Evolutionary conservation across 2,329 filamentous ascomycete species (phyloP).

Genomic region (Hypocreales sp.): DNA sequence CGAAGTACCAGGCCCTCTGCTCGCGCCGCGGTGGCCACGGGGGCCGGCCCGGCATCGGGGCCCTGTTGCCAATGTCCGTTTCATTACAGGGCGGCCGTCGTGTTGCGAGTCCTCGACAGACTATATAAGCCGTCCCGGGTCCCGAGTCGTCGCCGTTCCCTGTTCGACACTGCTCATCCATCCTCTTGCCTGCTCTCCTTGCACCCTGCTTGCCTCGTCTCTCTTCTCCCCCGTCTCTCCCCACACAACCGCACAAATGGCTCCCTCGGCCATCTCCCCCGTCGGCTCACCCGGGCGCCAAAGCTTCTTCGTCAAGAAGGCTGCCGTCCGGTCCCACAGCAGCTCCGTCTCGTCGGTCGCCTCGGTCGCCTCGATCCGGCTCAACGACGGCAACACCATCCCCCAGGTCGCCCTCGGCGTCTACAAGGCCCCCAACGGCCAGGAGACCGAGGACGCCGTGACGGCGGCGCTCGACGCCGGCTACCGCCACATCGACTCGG

Average conservation of each 20-base stretch:
- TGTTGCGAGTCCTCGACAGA: neutral
- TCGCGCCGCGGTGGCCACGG: too few species aligned
- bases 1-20: too few species aligned
- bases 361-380: constrained; percentile 30
- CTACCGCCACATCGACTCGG: constrained; percentile 38
- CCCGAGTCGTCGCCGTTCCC: neutral
- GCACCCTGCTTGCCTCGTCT: neutral
- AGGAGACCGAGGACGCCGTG: constrained; percentile 46
- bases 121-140: constrained; percentile 6
- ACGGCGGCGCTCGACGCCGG: constrained; percentile 41
- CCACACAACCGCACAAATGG: constrained; percentile 10
- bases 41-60: neutral
- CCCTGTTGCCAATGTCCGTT: too few species aligned
- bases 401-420: constrained; percentile 36
- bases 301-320: constrained; percentile 15
- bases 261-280: constrained; percentile 19
- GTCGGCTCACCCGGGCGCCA: constrained; percentile 16
- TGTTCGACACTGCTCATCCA: neutral
- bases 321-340: constrained; percentile 8
- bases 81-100: too few species aligned
- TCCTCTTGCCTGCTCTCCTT: neutral
- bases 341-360: constrained; percentile 8
- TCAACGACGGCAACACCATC: constrained; percentile 58
- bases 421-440: constrained; percentile 29
- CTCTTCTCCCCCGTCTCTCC: constrained; percentile 1